Evolutionary conservation across 78 protist species (phyloP), one percentile per base, ranked within the genome.

Genomic region (Dictyostelium purpureum): DNA sequence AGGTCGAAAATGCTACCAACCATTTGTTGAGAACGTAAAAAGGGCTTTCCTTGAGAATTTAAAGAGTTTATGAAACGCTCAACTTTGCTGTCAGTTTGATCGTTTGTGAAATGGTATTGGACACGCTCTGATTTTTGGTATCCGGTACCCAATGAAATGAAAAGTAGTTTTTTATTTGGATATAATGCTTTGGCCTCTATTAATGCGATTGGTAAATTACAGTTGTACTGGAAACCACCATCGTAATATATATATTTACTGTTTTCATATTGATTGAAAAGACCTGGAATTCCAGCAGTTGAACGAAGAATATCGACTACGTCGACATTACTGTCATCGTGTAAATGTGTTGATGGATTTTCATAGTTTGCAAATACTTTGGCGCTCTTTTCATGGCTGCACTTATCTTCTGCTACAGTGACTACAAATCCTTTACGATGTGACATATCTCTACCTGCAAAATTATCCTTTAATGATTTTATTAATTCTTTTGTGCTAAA

Each of bases 141-240:
- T 33, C 71, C 71, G 18, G 71, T 63, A 33, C 71, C 71, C 26
- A 63, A 33, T 63, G 71, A 63, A 63, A 63, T 63, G 71, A 63
- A 63, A 33, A 63, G 33, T 63, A 63, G 5, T 33, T 63, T 63
- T 1, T 5, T 11, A 63, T 31, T 16, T 31, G 71, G 71, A 63
- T 26, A 63, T 5, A 63, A 12, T 0, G 71, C 5, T 6, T 37
- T 33, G 2, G 71, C 38, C 33, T 63, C 71, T 33, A 63, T 63
- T 18, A 63, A 63, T 63, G 71, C 71, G 33, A 63, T 63, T 63
- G 71, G 71, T 63, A 63, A 63, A 63, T 63, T 63, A 67, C 76
- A 67, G 38, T 67, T 67, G 7, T 38, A 67, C 38, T 33, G 54
- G 14, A 67, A 38, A 19, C 76, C 76, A n/a, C 76, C 76, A 67